These are phyloP conservation scores for Colletotrichum ledebouriae DNA, from an alignment of 2,329 filamentous ascomycete genomes.

Conservation along the genomic window DNA sequence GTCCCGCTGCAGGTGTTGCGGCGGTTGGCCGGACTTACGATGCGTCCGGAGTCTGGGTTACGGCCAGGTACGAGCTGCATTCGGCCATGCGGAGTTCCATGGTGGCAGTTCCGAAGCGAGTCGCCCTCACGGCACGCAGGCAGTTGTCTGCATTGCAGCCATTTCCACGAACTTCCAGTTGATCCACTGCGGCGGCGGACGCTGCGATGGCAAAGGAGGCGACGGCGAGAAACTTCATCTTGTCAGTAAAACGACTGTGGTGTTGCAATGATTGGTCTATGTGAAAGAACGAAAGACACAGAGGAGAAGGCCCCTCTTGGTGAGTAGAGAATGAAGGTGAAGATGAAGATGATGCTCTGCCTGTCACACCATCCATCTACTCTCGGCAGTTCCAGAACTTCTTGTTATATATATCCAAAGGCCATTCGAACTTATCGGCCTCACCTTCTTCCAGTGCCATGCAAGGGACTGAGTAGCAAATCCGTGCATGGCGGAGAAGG, in stretches of 20 bases:
- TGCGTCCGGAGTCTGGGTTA: constrained; percentile 55
- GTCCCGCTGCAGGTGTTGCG: not conserved
- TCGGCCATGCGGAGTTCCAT: constrained; percentile 53
- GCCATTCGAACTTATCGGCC: not conserved
- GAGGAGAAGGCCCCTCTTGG: not conserved
- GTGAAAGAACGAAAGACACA: not conserved
- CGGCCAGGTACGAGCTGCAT: constrained; percentile 56
- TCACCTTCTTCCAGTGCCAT: constrained; percentile 1
- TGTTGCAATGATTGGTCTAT: constrained; percentile 7
- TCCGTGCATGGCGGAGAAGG: not conserved
- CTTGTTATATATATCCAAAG: constrained; percentile 9
- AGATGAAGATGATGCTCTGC: constrained; percentile 16
- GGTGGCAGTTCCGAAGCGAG: constrained; percentile 49
- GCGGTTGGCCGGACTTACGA: constrained; percentile 49
- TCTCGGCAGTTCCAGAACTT: not conserved
- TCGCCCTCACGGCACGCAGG: constrained; percentile 60
- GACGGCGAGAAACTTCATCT: constrained; percentile 56
- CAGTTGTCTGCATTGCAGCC: constrained; percentile 60
- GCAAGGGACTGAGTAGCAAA: constrained; percentile 26
- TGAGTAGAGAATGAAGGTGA: not conserved
- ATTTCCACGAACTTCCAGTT: constrained; percentile 29
- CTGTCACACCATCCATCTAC: not conserved
- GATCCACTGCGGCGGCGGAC: constrained; percentile 51
- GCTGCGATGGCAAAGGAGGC: constrained; percentile 53
- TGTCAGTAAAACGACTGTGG: constrained; percentile 39